Percentiles rank a stretch among this genome's conserved stretches.
Evolutionary conservation across 257 asterid genomes (phyloP).

Genomic region (Parsonsia alboflavescens): DNA sequence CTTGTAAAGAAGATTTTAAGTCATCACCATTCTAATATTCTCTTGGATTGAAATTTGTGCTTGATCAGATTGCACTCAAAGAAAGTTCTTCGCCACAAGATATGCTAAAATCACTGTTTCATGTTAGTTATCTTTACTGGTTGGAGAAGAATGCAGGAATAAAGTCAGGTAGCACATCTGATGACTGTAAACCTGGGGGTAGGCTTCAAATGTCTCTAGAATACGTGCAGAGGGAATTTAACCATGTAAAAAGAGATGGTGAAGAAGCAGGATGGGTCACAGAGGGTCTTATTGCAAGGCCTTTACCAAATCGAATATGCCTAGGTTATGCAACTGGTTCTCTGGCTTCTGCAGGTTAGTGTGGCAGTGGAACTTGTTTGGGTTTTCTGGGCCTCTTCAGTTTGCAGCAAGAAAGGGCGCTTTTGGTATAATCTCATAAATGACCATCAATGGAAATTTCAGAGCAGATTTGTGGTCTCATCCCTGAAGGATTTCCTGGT

Average conservation of each 20-base stretch:
- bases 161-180: slow-evolving; percentile 34
- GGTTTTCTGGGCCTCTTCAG: background rate
- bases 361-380: background rate
- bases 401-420: background rate
- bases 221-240: slow-evolving; percentile 62
- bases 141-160: slow-evolving; percentile 86
- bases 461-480: background rate
- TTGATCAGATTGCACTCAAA: slow-evolving; percentile 71
- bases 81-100: slow-evolving; percentile 74
- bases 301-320: slow-evolving; percentile 63
- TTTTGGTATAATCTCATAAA: background rate
- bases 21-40: slow-evolving; percentile 8
- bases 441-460: background rate
- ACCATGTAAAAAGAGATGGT: slow-evolving; percentile 66
- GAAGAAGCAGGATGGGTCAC: slow-evolving; percentile 70
- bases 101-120: slow-evolving; percentile 87
- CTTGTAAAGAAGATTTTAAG: background rate
- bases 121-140: slow-evolving; percentile 82
- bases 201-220: slow-evolving; percentile 78
- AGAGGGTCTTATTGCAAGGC: slow-evolving; percentile 85
- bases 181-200: slow-evolving; percentile 79
- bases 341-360: slow-evolving; percentile 36
- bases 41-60: slow-evolving; percentile 10
- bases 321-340: slow-evolving; percentile 36
- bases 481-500: background rate